Conservation (phyloP, 345 rosid species). For the Aquilaria sinensis region DNA sequence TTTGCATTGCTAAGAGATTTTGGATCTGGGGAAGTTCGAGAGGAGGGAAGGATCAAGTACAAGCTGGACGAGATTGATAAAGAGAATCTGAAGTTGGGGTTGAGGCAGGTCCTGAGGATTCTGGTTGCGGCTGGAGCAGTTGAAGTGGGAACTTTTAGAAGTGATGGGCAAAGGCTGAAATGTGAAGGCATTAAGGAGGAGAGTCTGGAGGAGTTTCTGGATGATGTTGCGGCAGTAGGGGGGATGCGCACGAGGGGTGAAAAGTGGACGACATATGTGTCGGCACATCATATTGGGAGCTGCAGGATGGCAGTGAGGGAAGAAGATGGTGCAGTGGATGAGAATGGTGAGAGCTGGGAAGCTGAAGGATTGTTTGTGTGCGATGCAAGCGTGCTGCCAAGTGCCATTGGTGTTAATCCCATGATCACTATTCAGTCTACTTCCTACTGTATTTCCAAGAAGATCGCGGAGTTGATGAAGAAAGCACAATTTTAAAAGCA, state of each 20-base stretch:
- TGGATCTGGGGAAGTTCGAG: slow-evolving; percentile 15
- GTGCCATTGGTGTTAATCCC: slow-evolving; percentile 39
- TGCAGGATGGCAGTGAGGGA: slow-evolving; percentile 57
- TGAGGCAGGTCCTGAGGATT: slow-evolving; percentile 54
- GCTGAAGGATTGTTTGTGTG: slow-evolving; percentile 39
- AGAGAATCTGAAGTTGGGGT: slow-evolving; percentile 52
- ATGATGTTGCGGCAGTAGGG: slow-evolving; percentile 22
- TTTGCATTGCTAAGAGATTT: slow-evolving; percentile 28
- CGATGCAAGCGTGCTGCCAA: slow-evolving; percentile 39
- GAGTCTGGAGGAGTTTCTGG: slow-evolving; percentile 44
- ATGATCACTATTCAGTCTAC: slow-evolving; percentile 54
- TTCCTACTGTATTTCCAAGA: slow-evolving; percentile 41
- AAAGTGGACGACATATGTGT: slow-evolving; percentile 32
- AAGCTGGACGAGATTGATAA: slow-evolving; percentile 32
- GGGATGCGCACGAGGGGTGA: slow-evolving; percentile 41
- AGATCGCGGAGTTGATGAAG: slow-evolving; percentile 19
- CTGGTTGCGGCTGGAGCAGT: slow-evolving; percentile 72
- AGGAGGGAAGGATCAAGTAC: slow-evolving; percentile 30
- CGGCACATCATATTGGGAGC: slow-evolving; percentile 81
- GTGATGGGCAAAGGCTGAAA: slow-evolving; percentile 55
- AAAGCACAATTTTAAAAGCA: neutral
- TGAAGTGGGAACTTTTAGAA: slow-evolving; percentile 67
- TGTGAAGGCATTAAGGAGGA: slow-evolving; percentile 38
- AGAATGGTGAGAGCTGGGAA: slow-evolving; percentile 58
- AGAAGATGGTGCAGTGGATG: slow-evolving; percentile 55